Base-by-base conservation (phyloP, 768 basidiomycete genomes). In the Agaricus subrufescens region DNA sequence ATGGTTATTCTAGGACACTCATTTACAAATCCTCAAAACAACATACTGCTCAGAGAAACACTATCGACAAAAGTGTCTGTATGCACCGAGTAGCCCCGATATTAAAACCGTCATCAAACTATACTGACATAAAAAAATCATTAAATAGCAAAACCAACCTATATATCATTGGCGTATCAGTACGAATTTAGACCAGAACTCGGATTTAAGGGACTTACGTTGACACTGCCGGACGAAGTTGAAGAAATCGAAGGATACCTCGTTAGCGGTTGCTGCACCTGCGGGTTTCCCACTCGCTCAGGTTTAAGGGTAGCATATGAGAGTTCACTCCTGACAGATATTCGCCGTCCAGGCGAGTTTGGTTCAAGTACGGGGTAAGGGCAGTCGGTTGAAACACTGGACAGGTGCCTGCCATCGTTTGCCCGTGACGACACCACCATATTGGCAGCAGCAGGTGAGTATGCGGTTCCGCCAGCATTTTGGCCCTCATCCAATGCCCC, bases 281-380 rank as follows among this genome's bases (percentile, higher is more conserved):
- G 37, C 23, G 1, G 12, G 45, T 47, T 46, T 46, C 27, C 27
- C 37, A 8, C 46, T 26, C 38, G 37, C 12, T 43, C 54, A 30
- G 47, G 29, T 12, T 19, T 29, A 26, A 48, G 25, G 25, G 46
- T 48, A 30, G 46, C 46, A 23, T 55, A 49, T 10, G 47, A 49
- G 14, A 55, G n/a, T 25, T 46, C 54, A 27, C 47, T 55, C 38
- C 34, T 54, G 14, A 47, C 7, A 10, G 53, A 47, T 27, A 48
- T 9, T 14, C 23, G 25, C 19, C 46, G 29, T 27, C 11, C 31
- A 25, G 23, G 34, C n/a, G 37, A 27, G 10, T 48, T 46, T 5
- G 54, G 54, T 43, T 55, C 46, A 40, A 55, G 39, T 12, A 55
- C 46, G 8, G 54, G 54, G 34, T 48, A 55, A 11, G 46, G 15